Base-by-base conservation (phyloP, 2,329 filamentous ascomycete genomes). In the Apiospora aurea region DNA sequence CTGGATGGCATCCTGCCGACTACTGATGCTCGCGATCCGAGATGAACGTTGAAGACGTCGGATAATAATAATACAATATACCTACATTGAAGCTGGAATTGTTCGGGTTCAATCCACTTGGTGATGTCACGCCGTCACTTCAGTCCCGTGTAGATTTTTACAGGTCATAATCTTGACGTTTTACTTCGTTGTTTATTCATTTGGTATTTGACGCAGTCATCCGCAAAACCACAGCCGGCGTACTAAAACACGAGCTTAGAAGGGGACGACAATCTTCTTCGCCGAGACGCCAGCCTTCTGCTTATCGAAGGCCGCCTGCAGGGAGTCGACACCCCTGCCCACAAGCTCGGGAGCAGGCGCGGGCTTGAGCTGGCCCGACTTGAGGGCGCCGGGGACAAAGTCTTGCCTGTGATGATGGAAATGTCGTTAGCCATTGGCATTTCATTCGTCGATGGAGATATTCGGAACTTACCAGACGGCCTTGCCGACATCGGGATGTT, bases 341-440 rank as follows among this genome's bases (percentile, higher is more conserved):
- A 71, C 70, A 8, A 71, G 64, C 70, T 71, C 49, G 61, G 61
- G 44, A 7, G 70, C 43, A 10, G 70, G 70, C 4, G 64, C 13
- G n/a, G 70, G 64, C 49, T 69, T 71, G 14, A 71, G 41, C 41
- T 71, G 70, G 47, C 70, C 70, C n/a, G 70, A 53, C 70, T 68
- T 44, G 46, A 71, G 70, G 11, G 70, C 70, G 21, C 29, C 24
- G 14, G 70, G 70, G 21, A 71, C 61, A 46, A 68, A 71, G 18
- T 71, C 70, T 13, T 68, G 26, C 67, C 64, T 67, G 64, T 24
- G 21, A 14, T 24, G 34, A 13, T 24, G 64, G 64, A 10, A 38
- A 7, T 21, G 0, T 18, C 1, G 53, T 26, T 34, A 61, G 53
- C 29, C 16, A 18, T 26, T 18, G 24, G 29, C 14, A 61, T 0